phyloP scores from a whole-genome alignment of 164 flowering plant species.

The Sextonia rubra region DNA sequence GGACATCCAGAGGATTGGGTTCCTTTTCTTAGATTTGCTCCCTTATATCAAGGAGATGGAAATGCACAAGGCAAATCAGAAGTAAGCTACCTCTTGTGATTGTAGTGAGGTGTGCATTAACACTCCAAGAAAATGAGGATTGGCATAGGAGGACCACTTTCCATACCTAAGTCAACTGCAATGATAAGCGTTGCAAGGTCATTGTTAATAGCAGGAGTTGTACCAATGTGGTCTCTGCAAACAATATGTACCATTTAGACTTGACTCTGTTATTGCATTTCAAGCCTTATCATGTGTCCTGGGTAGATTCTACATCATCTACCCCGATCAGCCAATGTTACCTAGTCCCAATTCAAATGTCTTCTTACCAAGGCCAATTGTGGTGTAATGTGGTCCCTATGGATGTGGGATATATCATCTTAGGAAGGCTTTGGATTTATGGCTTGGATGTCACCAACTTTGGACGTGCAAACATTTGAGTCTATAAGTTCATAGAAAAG shows the following conservation, averaged over 20 bases:
- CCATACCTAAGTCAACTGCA: neutral
- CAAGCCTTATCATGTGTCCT: too few species aligned
- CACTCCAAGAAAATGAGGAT: too few species aligned
- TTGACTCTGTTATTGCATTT: neutral
- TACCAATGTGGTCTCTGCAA: too few species aligned
- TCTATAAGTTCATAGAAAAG: neutral
- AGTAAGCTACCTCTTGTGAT: too few species aligned
- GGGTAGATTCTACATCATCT: neutral
- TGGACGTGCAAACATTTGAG: neutral
- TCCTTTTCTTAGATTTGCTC: too few species aligned
- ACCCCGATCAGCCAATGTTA: neutral
- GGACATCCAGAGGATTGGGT: too few species aligned
- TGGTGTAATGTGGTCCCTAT: neutral
- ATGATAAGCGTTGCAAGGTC: too few species aligned
- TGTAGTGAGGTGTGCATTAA: too few species aligned
- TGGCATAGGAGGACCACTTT: neutral
- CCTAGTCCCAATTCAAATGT: neutral
- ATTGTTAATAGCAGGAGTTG: too few species aligned
- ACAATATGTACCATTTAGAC: neutral
- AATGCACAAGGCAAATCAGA: too few species aligned
- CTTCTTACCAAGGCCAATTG: neutral
- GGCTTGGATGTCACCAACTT: neutral
- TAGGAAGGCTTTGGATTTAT: neutral
- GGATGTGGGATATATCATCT: conserved; percentile 1
- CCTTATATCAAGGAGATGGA: too few species aligned